Evolutionary conservation across 441 rosid genomes (phyloP).

Genomic region (Capsella rubella): DNA sequence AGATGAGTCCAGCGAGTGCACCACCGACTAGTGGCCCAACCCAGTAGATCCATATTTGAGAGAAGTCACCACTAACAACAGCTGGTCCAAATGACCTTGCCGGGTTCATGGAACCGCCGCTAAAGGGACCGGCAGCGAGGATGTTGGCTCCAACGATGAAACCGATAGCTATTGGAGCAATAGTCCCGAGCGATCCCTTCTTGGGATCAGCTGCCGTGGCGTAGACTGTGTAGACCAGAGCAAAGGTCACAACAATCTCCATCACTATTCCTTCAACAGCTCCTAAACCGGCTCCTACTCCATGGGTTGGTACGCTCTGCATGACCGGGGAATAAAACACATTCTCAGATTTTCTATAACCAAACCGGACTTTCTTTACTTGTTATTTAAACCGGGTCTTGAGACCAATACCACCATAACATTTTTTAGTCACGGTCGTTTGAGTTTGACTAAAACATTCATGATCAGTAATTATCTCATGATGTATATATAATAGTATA

Average conservation of each 20-base stretch:
- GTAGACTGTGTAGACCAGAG: slow-evolving; percentile 79
- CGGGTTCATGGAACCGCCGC: slow-evolving; percentile 97
- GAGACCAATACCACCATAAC: background rate
- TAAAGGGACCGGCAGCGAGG: slow-evolving; percentile 90
- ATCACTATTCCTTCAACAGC: slow-evolving; percentile 65
- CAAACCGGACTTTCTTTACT: no score
- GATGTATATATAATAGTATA: background rate
- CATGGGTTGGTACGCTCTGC: slow-evolving; percentile 83
- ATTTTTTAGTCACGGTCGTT: slow-evolving; percentile 35
- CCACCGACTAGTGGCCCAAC: slow-evolving; percentile 86
- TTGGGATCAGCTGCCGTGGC: slow-evolving; percentile 92
- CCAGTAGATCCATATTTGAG: slow-evolving; percentile 85
- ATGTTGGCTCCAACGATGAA: slow-evolving; percentile 93
- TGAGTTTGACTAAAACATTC: background rate
- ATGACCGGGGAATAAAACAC: slow-evolving; percentile 6
- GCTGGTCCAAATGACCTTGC: slow-evolving; percentile 93
- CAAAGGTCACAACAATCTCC: slow-evolving; percentile 87
- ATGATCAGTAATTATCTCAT: background rate
- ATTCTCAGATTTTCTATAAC: slow-evolving; percentile 1
- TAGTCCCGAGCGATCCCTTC: slow-evolving; percentile 74
- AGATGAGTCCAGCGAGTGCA: slow-evolving; percentile 79
- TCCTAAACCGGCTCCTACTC: slow-evolving; percentile 70
- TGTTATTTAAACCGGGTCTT: background rate
- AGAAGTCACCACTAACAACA: slow-evolving; percentile 74
- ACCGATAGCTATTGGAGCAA: slow-evolving; percentile 94